These are phyloP conservation scores for Boletus mariae DNA, from an alignment of 1,284 basidiomycete genomes.

Conservation along the genomic window DNA sequence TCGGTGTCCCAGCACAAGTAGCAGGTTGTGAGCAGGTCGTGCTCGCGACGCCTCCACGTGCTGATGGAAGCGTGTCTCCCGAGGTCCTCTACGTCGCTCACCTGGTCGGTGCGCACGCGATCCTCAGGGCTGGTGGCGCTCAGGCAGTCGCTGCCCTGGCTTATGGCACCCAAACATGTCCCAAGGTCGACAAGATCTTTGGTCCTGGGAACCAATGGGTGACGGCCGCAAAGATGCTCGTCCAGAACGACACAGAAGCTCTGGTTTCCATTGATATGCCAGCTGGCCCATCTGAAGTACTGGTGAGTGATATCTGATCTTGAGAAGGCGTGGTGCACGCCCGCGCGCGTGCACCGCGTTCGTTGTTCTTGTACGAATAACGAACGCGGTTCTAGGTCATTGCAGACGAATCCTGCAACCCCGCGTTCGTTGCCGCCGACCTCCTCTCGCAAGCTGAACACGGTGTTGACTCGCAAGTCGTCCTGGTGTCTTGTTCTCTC, in stretches of 20 bases:
- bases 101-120: slow-evolving; percentile 81
- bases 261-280: slow-evolving; percentile 99
- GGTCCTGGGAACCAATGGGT: slow-evolving; percentile 99
- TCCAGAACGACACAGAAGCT: slow-evolving; percentile 98
- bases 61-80: slow-evolving; percentile 87
- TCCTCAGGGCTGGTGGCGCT: slow-evolving; percentile 93
- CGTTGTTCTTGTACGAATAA: slow-evolving; percentile 37
- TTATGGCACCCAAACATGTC: slow-evolving; percentile 91
- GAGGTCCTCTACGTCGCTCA: slow-evolving; percentile 95
- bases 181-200: slow-evolving; percentile 99
- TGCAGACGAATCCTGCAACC: slow-evolving; percentile 82
- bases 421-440: slow-evolving; percentile 94
- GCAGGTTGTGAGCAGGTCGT: slow-evolving; percentile 93
- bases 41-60: slow-evolving; percentile 90
- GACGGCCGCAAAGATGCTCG: slow-evolving; percentile 98
- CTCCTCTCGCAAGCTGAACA: slow-evolving; percentile 98
- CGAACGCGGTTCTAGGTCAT: slow-evolving; percentile 68
- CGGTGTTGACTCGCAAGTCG: slow-evolving; percentile 96
- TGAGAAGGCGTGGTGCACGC: slow-evolving; percentile 15
- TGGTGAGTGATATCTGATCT: slow-evolving; percentile 55
- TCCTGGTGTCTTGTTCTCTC: slow-evolving; percentile 82
- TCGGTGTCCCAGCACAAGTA: slow-evolving; percentile 97
- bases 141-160: slow-evolving; percentile 98
- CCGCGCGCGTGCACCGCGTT: slow-evolving; percentile 30
- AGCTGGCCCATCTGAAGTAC: slow-evolving; percentile 94